Base-by-base conservation (phyloP, 2,329 filamentous ascomycete species). In the Fusarium poae region DNA sequence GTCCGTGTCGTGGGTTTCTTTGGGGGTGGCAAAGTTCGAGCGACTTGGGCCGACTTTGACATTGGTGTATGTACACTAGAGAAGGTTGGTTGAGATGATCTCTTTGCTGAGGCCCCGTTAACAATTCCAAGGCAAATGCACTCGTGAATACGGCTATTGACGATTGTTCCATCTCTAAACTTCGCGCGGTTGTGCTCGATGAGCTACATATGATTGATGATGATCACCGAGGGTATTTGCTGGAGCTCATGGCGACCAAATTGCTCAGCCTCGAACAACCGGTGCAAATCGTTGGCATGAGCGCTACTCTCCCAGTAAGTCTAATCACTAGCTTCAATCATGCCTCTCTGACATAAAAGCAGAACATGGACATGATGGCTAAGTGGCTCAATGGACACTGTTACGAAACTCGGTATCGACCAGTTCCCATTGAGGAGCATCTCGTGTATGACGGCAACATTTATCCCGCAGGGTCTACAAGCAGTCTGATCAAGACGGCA, bases 191-290 rank as follows among this genome's bases (percentile, higher is more conserved):
- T 20, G 90, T 94, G 16, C 81, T 94, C 34, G 92, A 94, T 72
- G 92, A 94, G 75, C 80, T 94, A n/a, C 92, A 94, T 75, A 93
- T 94, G 91, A 84, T 94, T 44, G 89, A 93, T 71, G 92, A 94
- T 75, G 89, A 91, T 65, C 86, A 90, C 68, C 87, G 92, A 15
- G 92, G 92, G 6, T 94, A 94, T 75, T 82, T 94, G 2, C 81
- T 94, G 56, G 92, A 94, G 75, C 81, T 94, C 8, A 87, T 93
- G 79, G 88, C 89, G 7, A 91, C 91, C 5, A 94, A 94, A 74
- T 74, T 94, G 30, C 79, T 93, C n/a, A 86, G 88, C 58, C 78
- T 94, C 23, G 89, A 87, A 27, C 87, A 92, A 60, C 79, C 83
- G 25, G 83, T 92, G 20, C 91, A 94, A 74, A 88, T 94, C 21